phyloP scores from a whole-genome alignment of 2,329 filamentous ascomycete species.

The Monosporascus sp. region DNA sequence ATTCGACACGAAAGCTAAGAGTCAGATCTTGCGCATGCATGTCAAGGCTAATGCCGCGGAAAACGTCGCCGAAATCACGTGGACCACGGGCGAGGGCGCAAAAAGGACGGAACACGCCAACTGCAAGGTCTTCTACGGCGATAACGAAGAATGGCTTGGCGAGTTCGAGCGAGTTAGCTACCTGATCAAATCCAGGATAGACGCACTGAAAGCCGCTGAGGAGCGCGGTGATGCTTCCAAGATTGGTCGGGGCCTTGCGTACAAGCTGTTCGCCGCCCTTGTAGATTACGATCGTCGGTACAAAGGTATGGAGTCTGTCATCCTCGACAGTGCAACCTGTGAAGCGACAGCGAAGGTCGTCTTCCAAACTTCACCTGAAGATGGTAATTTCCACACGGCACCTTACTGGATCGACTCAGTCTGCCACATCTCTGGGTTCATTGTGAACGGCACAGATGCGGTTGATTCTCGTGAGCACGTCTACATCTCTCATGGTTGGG shows the following conservation, averaged over 20 bases:
- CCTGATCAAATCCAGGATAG: conserved; percentile 59
- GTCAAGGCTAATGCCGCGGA: conserved; percentile 53
- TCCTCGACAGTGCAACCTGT: conserved; percentile 47
- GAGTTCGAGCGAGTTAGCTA: conserved; percentile 66
- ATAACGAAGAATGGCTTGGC: conserved; percentile 52
- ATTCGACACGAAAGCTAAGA: conserved; percentile 36
- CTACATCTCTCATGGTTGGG: conserved; percentile 57
- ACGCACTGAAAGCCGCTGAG: conserved; percentile 54
- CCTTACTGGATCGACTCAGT: conserved; percentile 56
- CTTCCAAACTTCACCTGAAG: conserved; percentile 42
- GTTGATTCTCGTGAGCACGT: conserved; percentile 49
- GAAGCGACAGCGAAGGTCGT: conserved; percentile 47
- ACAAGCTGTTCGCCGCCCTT: conserved; percentile 60
- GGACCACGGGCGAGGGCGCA: conserved; percentile 54
- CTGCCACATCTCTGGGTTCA: conserved; percentile 55
- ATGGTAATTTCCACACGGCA: conserved; percentile 49
- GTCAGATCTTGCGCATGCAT: conserved; percentile 56
- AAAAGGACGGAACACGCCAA: conserved; percentile 55
- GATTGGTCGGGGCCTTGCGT: conserved; percentile 68
- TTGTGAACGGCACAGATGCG: conserved; percentile 53
- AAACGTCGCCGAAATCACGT: conserved; percentile 50
- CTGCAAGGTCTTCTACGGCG: conserved; percentile 57
- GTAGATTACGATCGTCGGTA: conserved; percentile 52
- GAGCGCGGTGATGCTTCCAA: conserved; percentile 63
- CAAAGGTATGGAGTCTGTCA: conserved; percentile 53